Conservation (phyloP, 768 basidiomycete species). For the Obba rivulosa region DNA sequence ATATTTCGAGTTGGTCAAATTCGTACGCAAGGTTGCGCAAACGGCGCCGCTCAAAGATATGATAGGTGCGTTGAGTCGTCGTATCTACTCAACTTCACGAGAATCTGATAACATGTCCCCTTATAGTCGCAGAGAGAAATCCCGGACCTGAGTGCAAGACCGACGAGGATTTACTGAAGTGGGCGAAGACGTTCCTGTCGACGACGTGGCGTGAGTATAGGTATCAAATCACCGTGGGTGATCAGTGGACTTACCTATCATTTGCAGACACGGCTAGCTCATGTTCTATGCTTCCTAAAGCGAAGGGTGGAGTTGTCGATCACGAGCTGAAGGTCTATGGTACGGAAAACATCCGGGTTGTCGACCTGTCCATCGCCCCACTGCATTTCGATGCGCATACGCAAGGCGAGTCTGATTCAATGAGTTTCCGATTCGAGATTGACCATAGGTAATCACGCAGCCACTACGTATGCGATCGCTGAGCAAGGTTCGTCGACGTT, state of each 20-base stretch:
- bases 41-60: slow-evolving; percentile 22
- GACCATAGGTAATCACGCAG: slow-evolving; percentile 13
- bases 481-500: slow-evolving; percentile 35
- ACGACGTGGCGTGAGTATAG: slow-evolving; percentile 19
- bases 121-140: slow-evolving; percentile 23
- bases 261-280: slow-evolving; percentile 40
- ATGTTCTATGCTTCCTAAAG: slow-evolving; percentile 48
- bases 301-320: slow-evolving; percentile 49
- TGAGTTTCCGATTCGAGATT: background rate
- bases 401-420: slow-evolving; percentile 28
- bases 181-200: slow-evolving; percentile 18
- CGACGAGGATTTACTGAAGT: slow-evolving; percentile 15
- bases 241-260: background rate
- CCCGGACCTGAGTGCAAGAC: slow-evolving; percentile 24
- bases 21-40: slow-evolving; percentile 18
- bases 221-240: background rate
- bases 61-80: slow-evolving; percentile 11
- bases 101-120: background rate
- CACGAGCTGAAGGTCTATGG: slow-evolving; percentile 49
- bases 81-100: background rate
- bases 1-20: slow-evolving; percentile 26
- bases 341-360: slow-evolving; percentile 50
- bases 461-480: slow-evolving; percentile 40
- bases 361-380: slow-evolving; percentile 49
- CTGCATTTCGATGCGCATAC: slow-evolving; percentile 45